Base-by-base conservation (phyloP, 2,329 filamentous ascomycete genomes). In the Colletotrichum sojae region DNA sequence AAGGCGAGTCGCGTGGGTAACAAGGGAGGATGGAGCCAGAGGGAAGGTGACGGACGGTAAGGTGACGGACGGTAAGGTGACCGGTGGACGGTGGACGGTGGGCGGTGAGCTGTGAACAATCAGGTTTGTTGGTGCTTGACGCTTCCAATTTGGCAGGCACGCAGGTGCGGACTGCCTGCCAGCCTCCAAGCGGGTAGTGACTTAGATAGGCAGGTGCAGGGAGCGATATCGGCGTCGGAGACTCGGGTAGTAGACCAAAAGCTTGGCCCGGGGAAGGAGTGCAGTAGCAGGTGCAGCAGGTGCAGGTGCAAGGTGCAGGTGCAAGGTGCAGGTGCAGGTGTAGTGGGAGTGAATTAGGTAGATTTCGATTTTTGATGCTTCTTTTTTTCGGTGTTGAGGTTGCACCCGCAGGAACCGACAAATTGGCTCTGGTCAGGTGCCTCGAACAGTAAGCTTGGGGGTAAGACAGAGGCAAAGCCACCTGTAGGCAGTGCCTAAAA, bases 361-460 rank as follows among this genome's bases (percentile, higher is more conserved):
- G 31, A 36, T 20, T 49, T 22, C 18, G 13, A n/a, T 4, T 43
- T 43, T 43, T 43, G 40, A 15, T 54, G 62, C 36, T 40, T 55
- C 13, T 58, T 59, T 36, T 62, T 45, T 27, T 62, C 51, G 27
- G 65, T 25, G 53, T 64, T 49, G 45, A 49, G 10, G 61, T 69
- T 27, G 54, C 51, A 69, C 56, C 43, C 55, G n/a, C 55, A 69
- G 55, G 55, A 51, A 56, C 62, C 67, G 62, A 67, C 43, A 67
- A 67, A 67, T 61, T 67, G 61, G 43, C 55, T 49, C 18, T 61
- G 63, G 62, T 69, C 67, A 69, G 62, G 67, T 67, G 67, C 63
- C 31, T 10, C 10, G 9, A 36, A 36, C 51, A 39, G 16, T 54
- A 12, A 18, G 55, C 48, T 40, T 55, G 55, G 62, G 62, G 62